Base-by-base conservation (phyloP, 306 rosid species). In the Dalbergia cultrata region DNA sequence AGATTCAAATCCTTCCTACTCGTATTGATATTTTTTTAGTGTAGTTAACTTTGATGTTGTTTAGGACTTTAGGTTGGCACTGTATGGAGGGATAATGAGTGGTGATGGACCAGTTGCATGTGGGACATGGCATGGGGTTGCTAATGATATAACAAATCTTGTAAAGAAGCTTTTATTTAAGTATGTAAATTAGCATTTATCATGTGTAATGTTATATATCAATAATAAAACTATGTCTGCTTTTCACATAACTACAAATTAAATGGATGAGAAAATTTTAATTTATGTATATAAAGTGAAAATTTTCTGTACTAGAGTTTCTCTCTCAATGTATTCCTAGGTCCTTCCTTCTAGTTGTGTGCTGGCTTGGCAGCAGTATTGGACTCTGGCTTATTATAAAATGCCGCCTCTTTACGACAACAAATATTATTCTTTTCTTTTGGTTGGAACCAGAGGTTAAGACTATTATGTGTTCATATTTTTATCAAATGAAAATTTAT, bases 31-130 rank as follows among this genome's bases (percentile, higher is more conserved):
- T 26, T 26, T 1, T 26, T 1, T 37, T 7, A 37, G 7, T 37
- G 41, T 37, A 17, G 61, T 80, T 14, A 62, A 39, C 17, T 72
- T 26, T 12, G 0, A 35, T 26, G 26, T 54, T 39, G 34, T 45
- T 17, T 44, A 68, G 71, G 63, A 63, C 74, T 47, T 17, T 44
- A 79, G 54, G 53, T 72, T 80, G 64, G 58, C 33, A 69, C 13
- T 11, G 21, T 11, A 35, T 60, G 71, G 53, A 26, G 14, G 13
- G 59, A 44, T 54, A 35, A 6, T 34, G 66, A 35, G 6, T 52
- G 53, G 37, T 19, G 14, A 43, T 39, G 58, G 8, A 41, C n/a
- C 58, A 43, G 13, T 47, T 18, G 9, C 53, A 73, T 14, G 72
- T 47, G 71, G 0, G 16, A 53, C 18, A 5, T 53, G 19, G 59